Conservation (phyloP, 768 basidiomycete species). For the Stropharia rugosoannulata region DNA sequence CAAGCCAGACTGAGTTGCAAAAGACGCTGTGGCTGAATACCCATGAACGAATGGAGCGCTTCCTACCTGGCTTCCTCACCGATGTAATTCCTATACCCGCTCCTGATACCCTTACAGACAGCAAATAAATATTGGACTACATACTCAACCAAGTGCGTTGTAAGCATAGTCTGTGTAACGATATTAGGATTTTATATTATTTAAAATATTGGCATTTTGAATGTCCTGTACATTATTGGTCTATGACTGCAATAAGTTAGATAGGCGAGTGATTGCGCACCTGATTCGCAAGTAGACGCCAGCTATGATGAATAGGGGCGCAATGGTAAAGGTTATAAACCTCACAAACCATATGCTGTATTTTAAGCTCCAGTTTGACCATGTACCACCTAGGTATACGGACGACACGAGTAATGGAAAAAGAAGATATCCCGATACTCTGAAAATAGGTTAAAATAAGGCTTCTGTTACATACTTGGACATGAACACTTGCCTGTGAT, state of each 20-base stretch:
- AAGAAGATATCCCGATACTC: constrained; percentile 73
- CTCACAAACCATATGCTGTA: constrained; percentile 38
- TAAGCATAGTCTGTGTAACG: not conserved
- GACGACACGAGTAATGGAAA: constrained; percentile 62
- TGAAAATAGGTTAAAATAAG: constrained; percentile 18
- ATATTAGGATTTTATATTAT: constrained; percentile 2
- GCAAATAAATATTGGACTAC: constrained; percentile 10
- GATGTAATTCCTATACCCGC: constrained; percentile 56
- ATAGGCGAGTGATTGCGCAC: constrained; percentile 29
- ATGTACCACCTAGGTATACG: constrained; percentile 66
- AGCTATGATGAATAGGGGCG: constrained; percentile 45
- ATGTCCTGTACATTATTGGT: constrained; percentile 36
- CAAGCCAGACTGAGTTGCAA: constrained; percentile 57
- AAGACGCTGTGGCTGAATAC: constrained; percentile 83
- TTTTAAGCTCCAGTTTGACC: constrained; percentile 57
- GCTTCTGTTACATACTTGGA: not conserved
- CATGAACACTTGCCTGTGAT: constrained; percentile 59
- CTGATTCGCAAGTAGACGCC: constrained; percentile 51
- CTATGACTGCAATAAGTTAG: not conserved
- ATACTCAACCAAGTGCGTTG: not conserved
- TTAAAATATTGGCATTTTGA: constrained; percentile 55
- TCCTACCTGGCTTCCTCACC: constrained; percentile 86
- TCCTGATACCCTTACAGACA: constrained; percentile 10
- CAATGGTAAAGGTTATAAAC: constrained; percentile 52
- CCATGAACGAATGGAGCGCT: constrained; percentile 83